These are phyloP conservation scores for Phylloporus arenicola DNA, from an alignment of 768 basidiomycete genomes.

Conservation along the genomic window DNA sequence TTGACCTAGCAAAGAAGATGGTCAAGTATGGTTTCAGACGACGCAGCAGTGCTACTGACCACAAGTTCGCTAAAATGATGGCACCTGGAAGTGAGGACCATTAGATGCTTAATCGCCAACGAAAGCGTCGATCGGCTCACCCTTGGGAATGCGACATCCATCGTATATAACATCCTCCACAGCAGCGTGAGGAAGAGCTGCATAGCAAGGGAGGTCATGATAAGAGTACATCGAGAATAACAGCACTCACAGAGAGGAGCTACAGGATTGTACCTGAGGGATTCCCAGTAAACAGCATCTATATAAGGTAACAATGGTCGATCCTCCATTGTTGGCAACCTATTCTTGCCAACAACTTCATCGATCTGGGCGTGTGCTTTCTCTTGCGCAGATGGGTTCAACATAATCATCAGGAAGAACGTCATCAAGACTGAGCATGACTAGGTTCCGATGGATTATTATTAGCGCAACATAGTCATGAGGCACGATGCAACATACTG, in stretches of 20 bases:
- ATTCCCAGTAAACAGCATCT: conserved; percentile 7
- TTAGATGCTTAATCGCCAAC: background rate
- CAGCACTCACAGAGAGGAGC: conserved; percentile 6
- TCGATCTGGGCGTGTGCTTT: conserved; percentile 14
- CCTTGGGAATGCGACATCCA: conserved; percentile 10
- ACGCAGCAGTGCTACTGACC: background rate
- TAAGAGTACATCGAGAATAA: background rate
- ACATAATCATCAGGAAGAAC: conserved; percentile 10
- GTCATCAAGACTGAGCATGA: background rate
- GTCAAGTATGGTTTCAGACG: background rate
- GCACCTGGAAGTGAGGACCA: background rate
- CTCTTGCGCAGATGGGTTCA: conserved; percentile 5
- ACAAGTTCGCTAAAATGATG: conserved; percentile 1
- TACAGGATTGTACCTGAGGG: conserved; percentile 1
- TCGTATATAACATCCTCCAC: conserved; percentile 6
- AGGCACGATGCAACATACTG: background rate
- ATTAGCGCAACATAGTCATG: background rate
- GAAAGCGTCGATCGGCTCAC: background rate
- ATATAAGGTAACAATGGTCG: conserved; percentile 2
- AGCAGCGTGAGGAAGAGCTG: conserved; percentile 2
- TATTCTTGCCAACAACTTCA: background rate
- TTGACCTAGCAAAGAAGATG: background rate
- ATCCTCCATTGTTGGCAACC: conserved; percentile 9
- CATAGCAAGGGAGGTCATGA: background rate
- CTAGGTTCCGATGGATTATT: background rate